These are phyloP conservation scores for Phytopythium delawarense DNA, from an alignment of 352 stramenopile genomes.

Conservation along the genomic window DNA sequence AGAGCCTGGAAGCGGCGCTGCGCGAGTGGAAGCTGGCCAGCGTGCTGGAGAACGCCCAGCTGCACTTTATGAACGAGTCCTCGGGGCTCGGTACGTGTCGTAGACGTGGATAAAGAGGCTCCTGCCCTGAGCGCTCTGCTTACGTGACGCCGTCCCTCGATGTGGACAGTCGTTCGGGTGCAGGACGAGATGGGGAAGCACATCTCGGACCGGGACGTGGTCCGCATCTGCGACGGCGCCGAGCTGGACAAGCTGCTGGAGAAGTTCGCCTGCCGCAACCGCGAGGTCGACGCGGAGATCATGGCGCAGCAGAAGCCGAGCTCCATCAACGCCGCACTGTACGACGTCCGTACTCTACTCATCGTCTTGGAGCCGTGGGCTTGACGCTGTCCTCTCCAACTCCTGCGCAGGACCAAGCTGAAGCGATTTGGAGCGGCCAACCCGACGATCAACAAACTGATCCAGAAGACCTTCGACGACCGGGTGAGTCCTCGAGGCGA, in stretches of 20 bases:
- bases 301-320: slow-evolving; percentile 45
- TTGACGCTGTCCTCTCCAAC: not conserved
- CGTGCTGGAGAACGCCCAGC: slow-evolving; percentile 26
- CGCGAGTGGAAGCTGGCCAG: slow-evolving; percentile 45
- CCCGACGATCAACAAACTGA: slow-evolving; percentile 58
- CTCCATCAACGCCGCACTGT: slow-evolving; percentile 56
- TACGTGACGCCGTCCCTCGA: not conserved
- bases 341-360: slow-evolving; percentile 6
- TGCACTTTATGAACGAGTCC: slow-evolving; percentile 78
- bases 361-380: not conserved
- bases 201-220: slow-evolving; percentile 65
- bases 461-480: slow-evolving; percentile 73
- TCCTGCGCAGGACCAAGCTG: slow-evolving; percentile 43
- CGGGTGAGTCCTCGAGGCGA: slow-evolving; percentile 35
- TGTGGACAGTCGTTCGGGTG: slow-evolving; percentile 38
- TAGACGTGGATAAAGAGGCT: too few species aligned
- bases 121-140: not conserved
- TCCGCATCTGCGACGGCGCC: slow-evolving; percentile 54
- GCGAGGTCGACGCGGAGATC: slow-evolving; percentile 56
- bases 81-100: slow-evolving; percentile 36
- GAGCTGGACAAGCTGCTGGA: slow-evolving; percentile 61
- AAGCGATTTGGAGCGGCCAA: slow-evolving; percentile 64
- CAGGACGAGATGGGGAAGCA: slow-evolving; percentile 53
- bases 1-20: slow-evolving; percentile 39
- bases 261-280: slow-evolving; percentile 61